Conservation (phyloP, 257 asterid species). For the Primulina huaijiensis region DNA sequence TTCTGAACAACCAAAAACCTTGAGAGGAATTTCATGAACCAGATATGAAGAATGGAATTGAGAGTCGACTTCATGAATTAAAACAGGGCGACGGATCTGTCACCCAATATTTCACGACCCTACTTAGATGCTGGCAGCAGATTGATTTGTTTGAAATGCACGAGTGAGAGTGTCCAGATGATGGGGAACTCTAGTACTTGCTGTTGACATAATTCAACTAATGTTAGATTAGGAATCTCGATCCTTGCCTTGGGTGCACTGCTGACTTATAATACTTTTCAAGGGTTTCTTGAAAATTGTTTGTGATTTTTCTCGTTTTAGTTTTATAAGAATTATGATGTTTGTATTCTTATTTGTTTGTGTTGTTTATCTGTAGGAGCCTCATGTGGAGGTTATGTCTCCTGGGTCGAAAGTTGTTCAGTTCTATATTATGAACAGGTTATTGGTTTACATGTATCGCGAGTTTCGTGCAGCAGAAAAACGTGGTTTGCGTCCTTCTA, state of each 20-base stretch:
- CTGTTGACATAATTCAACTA: background rate
- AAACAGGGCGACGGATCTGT: too few species aligned
- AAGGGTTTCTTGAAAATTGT: background rate
- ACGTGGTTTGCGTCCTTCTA: constrained; percentile 76
- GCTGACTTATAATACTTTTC: background rate
- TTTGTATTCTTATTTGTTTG: constrained; percentile 27
- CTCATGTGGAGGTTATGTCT: constrained; percentile 89
- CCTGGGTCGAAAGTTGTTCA: constrained; percentile 91
- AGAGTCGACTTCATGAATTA: too few species aligned
- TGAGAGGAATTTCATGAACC: too few species aligned
- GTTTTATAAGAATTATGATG: constrained; percentile 6
- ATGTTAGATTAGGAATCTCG: background rate
- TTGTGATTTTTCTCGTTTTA: constrained; percentile 3
- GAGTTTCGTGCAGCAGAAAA: constrained; percentile 79
- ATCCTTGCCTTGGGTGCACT: background rate
- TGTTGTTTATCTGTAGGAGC: constrained; percentile 57
- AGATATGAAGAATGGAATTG: too few species aligned
- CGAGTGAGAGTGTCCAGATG: too few species aligned
- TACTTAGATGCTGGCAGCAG: too few species aligned
- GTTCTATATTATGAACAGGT: constrained; percentile 81
- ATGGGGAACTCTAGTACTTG: background rate
- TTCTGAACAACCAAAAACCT: too few species aligned
- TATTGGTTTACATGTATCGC: constrained; percentile 82
- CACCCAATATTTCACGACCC: too few species aligned
- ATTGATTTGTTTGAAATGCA: too few species aligned